Percentiles rank a stretch among this genome's conserved stretches.
phyloP scores from a whole-genome alignment of 2,329 filamentous ascomycete genomes.

The Coniochaeta pulveracea region DNA sequence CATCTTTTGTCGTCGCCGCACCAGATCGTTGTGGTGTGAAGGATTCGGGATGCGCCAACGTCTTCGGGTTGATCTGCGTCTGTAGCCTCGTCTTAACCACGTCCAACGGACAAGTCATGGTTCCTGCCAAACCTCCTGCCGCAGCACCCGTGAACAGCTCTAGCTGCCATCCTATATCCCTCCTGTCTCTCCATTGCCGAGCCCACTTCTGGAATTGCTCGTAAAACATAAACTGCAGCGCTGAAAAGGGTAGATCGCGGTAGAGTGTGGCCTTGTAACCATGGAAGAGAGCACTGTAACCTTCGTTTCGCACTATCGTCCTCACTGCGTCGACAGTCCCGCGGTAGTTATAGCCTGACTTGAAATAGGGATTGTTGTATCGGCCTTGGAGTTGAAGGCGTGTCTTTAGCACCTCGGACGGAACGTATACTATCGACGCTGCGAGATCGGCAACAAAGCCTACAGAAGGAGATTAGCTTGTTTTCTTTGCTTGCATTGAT shows the following conservation, averaged over 20 bases:
- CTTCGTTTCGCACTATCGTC: constrained; percentile 77
- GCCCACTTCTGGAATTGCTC: constrained; percentile 85
- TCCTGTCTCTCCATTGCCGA: constrained; percentile 62
- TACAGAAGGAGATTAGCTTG: no score
- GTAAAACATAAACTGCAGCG: constrained; percentile 95
- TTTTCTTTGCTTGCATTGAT: not conserved
- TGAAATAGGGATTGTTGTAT: constrained; percentile 88
- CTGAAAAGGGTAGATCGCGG: constrained; percentile 90
- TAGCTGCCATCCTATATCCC: constrained; percentile 73
- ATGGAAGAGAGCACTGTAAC: constrained; percentile 76
- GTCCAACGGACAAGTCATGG: constrained; percentile 90
- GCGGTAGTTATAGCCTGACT: constrained; percentile 92
- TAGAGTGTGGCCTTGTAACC: constrained; percentile 96
- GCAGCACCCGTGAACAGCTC: constrained; percentile 84
- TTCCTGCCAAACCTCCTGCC: constrained; percentile 85
- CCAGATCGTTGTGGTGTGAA: constrained; percentile 7
- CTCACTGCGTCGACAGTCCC: constrained; percentile 72
- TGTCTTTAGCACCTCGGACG: constrained; percentile 97
- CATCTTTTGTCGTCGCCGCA: constrained; percentile 15
- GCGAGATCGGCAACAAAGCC: constrained; percentile 90
- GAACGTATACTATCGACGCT: constrained; percentile 88
- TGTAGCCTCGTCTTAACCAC: constrained; percentile 96
- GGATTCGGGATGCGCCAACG: constrained; percentile 7
- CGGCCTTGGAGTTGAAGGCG: constrained; percentile 88
- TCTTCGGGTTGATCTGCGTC: constrained; percentile 59